Conservation (phyloP, 2,329 filamentous ascomycete species). For the Sclerotinia nivalis region DNA sequence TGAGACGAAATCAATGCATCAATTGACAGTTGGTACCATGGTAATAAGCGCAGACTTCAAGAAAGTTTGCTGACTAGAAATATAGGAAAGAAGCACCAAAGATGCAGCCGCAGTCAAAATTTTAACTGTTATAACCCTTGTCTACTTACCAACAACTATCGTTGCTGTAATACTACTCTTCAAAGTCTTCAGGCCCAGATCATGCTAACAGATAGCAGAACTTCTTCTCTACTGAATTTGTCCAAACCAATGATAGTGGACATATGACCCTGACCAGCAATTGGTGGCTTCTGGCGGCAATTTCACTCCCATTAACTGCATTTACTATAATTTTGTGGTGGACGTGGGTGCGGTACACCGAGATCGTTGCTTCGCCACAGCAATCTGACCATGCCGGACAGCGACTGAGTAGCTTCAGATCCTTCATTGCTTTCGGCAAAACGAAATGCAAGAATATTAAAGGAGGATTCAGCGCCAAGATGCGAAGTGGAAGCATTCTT, state of each 20-base stretch:
- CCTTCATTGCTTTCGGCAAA: background rate
- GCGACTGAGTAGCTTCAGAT: background rate
- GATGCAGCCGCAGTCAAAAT: constrained; percentile 37
- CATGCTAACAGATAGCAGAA: constrained; percentile 23
- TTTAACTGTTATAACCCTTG: constrained; percentile 34
- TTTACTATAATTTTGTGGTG: constrained; percentile 32
- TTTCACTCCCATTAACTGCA: constrained; percentile 32
- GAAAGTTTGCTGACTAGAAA: too few species aligned
- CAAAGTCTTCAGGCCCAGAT: background rate
- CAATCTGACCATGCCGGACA: background rate
- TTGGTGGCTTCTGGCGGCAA: constrained; percentile 31
- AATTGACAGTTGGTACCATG: too few species aligned
- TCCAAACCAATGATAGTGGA: constrained; percentile 27
- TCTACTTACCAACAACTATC: constrained; percentile 34
- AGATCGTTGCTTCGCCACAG: background rate
- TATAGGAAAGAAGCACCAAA: constrained; percentile 31
- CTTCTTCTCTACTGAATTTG: constrained; percentile 35
- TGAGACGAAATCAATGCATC: too few species aligned
- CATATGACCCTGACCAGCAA: constrained; percentile 27
- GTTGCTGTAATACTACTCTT: constrained; percentile 28
- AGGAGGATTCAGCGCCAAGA: too few species aligned
- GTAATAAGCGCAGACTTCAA: too few species aligned
- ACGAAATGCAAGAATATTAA: constrained; percentile 9
- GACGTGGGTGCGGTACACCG: constrained; percentile 29
- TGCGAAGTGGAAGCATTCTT: too few species aligned